A percentile compares a stretch with the other conserved stretches of the same genome.
Conservation (phyloP, 129 eudicot species). For the sunflower (Helianthus annuus) region DNA sequence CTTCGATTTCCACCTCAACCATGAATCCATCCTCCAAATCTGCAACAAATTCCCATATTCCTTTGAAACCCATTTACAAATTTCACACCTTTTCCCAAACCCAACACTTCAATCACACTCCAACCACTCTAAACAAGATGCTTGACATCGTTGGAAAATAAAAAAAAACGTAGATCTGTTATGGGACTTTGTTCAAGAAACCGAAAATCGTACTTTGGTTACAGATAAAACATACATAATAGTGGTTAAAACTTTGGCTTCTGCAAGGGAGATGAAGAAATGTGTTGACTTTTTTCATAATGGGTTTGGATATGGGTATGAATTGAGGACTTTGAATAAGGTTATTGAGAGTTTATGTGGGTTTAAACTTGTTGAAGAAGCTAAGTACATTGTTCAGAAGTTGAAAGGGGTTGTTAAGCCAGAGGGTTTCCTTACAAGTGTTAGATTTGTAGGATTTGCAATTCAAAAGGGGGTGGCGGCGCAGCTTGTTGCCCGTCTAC, state of each 20-base stretch:
- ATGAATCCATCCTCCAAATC: constrained; percentile 83
- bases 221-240: constrained; percentile 53
- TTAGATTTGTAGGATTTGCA: constrained; percentile 77
- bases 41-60: constrained; percentile 84
- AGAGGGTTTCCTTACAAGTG: constrained; percentile 64
- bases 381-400: constrained; percentile 57
- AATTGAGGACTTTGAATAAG: constrained; percentile 53
- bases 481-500: no score
- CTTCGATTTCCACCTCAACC: constrained; percentile 58
- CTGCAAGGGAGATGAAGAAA: constrained; percentile 77
- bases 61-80: constrained; percentile 74
- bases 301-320: constrained; percentile 62
- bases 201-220: constrained; percentile 39
- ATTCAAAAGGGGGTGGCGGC: no score
- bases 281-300: constrained; percentile 80
- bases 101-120: constrained; percentile 61
- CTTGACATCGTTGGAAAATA: constrained; percentile 73
- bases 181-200: constrained; percentile 55
- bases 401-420: constrained; percentile 63
- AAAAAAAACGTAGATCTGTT: constrained; percentile 68
- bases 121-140: constrained; percentile 70
- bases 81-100: constrained; percentile 54
- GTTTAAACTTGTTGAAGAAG: constrained; percentile 69
- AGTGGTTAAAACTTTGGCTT: constrained; percentile 59
- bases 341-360: constrained; percentile 55